Percentiles rank a stretch among this genome's conserved stretches.
phyloP scores from a whole-genome alignment of 352 stramenopile genomes.

The Plasmopara halstedii region DNA sequence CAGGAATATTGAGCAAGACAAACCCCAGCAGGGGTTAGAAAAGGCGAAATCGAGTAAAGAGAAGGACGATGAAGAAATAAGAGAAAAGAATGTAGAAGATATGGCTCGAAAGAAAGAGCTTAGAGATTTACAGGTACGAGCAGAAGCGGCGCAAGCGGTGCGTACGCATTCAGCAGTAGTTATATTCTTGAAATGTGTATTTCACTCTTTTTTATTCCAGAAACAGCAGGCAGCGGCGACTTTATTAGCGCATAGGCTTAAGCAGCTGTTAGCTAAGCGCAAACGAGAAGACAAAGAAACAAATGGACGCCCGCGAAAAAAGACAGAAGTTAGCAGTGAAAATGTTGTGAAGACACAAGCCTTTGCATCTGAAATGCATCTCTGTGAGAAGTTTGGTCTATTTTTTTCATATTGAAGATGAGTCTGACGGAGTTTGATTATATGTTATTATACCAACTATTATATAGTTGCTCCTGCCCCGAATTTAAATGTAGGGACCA shows the following conservation, averaged over 20 bases:
- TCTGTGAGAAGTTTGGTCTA: conserved; percentile 22
- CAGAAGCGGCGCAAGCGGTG: conserved; percentile 25
- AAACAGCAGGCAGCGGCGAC: conserved; percentile 21
- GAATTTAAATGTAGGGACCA: conserved; percentile 12
- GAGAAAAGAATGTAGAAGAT: background rate
- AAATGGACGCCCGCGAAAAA: conserved; percentile 13
- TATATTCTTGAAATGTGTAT: background rate
- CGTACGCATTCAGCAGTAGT: background rate
- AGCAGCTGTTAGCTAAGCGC: conserved; percentile 21
- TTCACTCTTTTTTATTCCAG: conserved; percentile 4
- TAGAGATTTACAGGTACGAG: conserved; percentile 23
- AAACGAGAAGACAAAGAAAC: conserved; percentile 14
- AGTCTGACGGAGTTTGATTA: conserved; percentile 1
- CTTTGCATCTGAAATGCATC: conserved; percentile 15
- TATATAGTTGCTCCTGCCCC: conserved; percentile 18
- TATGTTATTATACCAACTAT: no score
- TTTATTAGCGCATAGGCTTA: conserved; percentile 22
- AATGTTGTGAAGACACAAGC: background rate
- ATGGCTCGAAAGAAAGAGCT: conserved; percentile 30
- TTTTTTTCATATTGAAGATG: background rate
- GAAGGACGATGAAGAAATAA: background rate
- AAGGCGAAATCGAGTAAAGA: background rate
- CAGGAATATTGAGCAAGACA: conserved; percentile 1
- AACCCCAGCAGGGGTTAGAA: conserved; percentile 2
- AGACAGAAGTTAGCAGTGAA: background rate